Percentiles rank a stretch among this genome's conserved stretches.
Conservation (phyloP, 2,329 filamentous ascomycete species). For the Sclerotinia trifoliorum region DNA sequence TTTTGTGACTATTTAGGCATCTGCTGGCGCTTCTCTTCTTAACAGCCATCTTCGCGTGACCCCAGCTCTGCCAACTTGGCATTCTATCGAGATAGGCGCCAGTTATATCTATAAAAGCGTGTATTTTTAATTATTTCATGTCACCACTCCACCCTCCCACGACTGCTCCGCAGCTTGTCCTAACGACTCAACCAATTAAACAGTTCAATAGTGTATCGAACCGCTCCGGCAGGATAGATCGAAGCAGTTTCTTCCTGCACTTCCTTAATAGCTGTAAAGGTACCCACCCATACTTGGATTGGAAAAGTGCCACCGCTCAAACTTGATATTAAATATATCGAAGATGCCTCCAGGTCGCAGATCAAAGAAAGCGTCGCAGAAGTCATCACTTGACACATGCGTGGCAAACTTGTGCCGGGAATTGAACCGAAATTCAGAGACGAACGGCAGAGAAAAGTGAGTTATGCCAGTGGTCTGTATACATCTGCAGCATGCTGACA, state of each 20-base stretch:
- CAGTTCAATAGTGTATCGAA: not conserved
- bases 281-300: not conserved
- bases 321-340: not conserved
- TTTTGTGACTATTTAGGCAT: not conserved
- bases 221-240: not conserved
- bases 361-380: not conserved
- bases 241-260: not conserved
- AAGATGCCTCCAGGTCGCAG: slow-evolving; percentile 12
- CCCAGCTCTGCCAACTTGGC: not conserved
- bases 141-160: not conserved
- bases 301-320: not conserved
- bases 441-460: slow-evolving; percentile 7
- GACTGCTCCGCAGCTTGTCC: not conserved
- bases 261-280: not conserved
- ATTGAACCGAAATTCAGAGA: not conserved
- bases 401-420: slow-evolving; percentile 1
- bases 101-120: not conserved
- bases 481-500: slow-evolving; percentile 5
- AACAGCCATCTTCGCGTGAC: not conserved
- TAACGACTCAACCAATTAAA: not conserved
- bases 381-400: not conserved
- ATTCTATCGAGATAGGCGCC: not conserved
- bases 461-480: not conserved
- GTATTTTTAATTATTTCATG: not conserved
- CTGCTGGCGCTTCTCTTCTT: not conserved